Evolutionary conservation across 2,329 filamentous ascomycete species (phyloP), one percentile per base, ranked within the genome.

Genomic region (Uncinocarpus reesii): DNA sequence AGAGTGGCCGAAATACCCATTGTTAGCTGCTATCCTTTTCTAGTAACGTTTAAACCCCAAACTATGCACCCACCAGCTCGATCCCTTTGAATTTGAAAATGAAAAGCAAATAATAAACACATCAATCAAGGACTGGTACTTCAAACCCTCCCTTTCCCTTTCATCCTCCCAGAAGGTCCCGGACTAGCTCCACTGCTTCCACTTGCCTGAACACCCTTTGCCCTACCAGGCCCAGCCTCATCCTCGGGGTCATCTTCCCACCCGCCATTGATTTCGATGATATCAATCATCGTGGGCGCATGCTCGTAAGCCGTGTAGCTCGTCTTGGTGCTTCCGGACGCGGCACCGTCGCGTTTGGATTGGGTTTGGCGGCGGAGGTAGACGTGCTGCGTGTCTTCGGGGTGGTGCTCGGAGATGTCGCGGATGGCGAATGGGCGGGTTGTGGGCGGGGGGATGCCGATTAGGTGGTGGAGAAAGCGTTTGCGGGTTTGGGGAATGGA

Each of bases 401-500:
- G n/a, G 35, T 20, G 47, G n/a, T 18, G 20, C 16, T 26, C 8
- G 3, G 47, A 42, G 13, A 42, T n/a, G 4, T 49, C 47, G 10
- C 43, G 50, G 23, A 52, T 41, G 18, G 41, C 42, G 32, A 52
- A 49, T n/a, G 26, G 49, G 37, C 40, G 49, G 11, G 42, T 6
- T 7, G 4, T 43, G 6, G 42, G 44, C 7, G 45, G 38, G 28
- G 41, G 29, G 13, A 46, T 48, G 40, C 53, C 51, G 35, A 68
- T 56, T 2, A 67, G 56, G 35, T 63, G 64, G 6, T 64, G 56
- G 23, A 61, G 52, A 48, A 68, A 66, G 29, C 62, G 60, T 6
- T 62, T 60, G 29, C 65, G 62, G 20, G 63, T 60, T 60, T 67
- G 62, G 1, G 66, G 65, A 42, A 68, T 60, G 34, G 65, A 65